Percentiles rank a stretch among this genome's conserved stretches.
Conservation (phyloP, 768 basidiomycete species). For the Phaffia tasmanica region DNA sequence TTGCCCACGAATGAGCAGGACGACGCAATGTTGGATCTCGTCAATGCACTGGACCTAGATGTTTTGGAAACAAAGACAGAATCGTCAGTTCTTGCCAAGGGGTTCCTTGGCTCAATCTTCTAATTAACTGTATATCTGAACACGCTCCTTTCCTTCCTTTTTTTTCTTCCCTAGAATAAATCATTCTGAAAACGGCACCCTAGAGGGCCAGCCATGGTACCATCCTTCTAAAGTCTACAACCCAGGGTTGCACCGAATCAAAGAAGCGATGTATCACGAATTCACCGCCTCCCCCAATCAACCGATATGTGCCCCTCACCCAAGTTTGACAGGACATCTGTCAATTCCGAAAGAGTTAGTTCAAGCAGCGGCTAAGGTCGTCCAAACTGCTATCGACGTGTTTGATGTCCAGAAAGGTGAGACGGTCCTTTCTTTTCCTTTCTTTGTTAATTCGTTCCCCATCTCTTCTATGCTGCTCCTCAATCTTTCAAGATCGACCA, state of each 20-base stretch:
- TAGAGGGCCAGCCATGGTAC: constrained; percentile 52
- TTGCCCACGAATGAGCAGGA: constrained; percentile 68
- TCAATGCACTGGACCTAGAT: constrained; percentile 72
- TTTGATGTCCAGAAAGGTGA: no score
- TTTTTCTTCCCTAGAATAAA: background rate
- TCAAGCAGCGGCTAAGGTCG: no score
- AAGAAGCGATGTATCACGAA: constrained; percentile 80
- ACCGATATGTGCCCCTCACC: no score
- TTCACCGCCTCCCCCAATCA: constrained; percentile 44
- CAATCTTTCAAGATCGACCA: no score
- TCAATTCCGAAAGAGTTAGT: no score
- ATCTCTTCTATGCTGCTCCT: no score
- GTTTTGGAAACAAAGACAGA: no score
- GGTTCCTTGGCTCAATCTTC: constrained; percentile 26
- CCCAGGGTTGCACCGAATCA: constrained; percentile 77
- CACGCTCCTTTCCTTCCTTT: background rate
- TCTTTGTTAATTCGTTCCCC: no score
- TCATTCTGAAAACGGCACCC: constrained; percentile 29
- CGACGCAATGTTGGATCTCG: constrained; percentile 72
- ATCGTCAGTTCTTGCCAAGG: constrained; percentile 37
- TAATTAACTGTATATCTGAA: background rate
- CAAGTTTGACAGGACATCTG: no score
- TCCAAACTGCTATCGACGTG: no score
- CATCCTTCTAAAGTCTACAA: constrained; percentile 67
- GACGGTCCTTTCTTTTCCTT: no score